Conservation (phyloP, 495 filamentous ascomycete species). For the Melanomma pulvis-pyrius region DNA sequence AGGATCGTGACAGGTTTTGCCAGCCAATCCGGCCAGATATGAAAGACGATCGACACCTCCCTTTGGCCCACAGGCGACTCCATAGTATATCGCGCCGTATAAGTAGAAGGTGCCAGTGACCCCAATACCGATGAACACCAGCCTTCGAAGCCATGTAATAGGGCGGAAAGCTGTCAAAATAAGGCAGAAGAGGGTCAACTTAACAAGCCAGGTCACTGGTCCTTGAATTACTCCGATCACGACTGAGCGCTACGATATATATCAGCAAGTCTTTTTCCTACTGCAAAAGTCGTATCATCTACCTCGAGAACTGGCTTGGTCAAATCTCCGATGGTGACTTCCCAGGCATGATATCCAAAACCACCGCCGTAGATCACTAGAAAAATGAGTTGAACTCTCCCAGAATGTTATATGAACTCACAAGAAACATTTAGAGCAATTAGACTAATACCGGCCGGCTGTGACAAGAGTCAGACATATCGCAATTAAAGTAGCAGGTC, state of each 20-base stretch:
- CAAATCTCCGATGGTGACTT: slow-evolving; percentile 7
- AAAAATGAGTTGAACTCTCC: too few species aligned
- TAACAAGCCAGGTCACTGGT: slow-evolving; percentile 2
- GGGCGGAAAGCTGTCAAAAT: slow-evolving; percentile 9
- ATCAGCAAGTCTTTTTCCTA: not conserved
- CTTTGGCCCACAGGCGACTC: slow-evolving; percentile 1
- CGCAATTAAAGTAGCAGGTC: too few species aligned
- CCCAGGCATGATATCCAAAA: slow-evolving; percentile 18
- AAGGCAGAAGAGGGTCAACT: slow-evolving; percentile 3
- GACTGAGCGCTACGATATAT: not conserved
- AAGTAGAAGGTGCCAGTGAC: slow-evolving; percentile 1
- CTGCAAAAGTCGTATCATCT: not conserved
- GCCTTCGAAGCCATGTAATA: not conserved
- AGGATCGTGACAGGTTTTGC: not conserved
- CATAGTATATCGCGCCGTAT: not conserved
- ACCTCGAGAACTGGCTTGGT: slow-evolving; percentile 12
- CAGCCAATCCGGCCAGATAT: slow-evolving; percentile 15
- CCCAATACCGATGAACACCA: slow-evolving; percentile 1
- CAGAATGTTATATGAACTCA: too few species aligned
- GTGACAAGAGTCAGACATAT: too few species aligned
- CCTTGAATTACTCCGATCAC: too few species aligned
- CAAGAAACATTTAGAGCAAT: not conserved
- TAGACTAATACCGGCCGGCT: not conserved
- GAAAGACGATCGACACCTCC: slow-evolving; percentile 2
- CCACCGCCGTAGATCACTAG: not conserved